A percentile compares a stretch with the other conserved stretches of the same genome.
phyloP scores from a whole-genome alignment of 2,329 filamentous ascomycete genomes.

The Ophiostoma sp. region DNA sequence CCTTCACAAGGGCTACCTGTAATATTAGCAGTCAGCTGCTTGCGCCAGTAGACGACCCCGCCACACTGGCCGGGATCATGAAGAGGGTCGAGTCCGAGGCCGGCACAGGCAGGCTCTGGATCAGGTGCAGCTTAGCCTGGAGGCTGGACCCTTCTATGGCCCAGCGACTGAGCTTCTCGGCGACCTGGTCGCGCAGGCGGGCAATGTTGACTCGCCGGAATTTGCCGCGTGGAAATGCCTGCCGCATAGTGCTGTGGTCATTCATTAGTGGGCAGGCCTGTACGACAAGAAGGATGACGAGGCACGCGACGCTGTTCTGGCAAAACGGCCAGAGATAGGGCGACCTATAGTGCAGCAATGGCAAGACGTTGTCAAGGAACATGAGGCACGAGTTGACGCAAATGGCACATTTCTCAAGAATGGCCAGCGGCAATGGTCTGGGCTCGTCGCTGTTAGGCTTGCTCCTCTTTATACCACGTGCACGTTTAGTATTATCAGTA shows the following conservation, averaged over 20 bases:
- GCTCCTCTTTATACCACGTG: too few relatives aligned
- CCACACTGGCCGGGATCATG: not conserved
- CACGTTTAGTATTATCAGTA: too few relatives aligned
- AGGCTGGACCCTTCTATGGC: slow-evolving; percentile 35
- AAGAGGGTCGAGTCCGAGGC: not conserved
- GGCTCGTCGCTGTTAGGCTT: too few relatives aligned
- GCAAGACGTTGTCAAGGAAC: slow-evolving; percentile 35
- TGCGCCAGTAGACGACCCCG: too few relatives aligned
- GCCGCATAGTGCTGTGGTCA: not conserved
- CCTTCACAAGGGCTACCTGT: too few relatives aligned
- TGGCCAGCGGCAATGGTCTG: slow-evolving; percentile 24
- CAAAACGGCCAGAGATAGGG: slow-evolving; percentile 38
- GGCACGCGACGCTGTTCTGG: slow-evolving; percentile 35
- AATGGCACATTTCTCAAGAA: slow-evolving; percentile 34
- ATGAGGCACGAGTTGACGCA: slow-evolving; percentile 36
- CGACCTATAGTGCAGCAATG: slow-evolving; percentile 36
- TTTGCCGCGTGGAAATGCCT: not conserved
- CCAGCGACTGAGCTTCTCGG: slow-evolving; percentile 33
- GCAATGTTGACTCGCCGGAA: slow-evolving; percentile 26
- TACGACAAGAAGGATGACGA: slow-evolving; percentile 35
- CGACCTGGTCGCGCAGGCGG: slow-evolving; percentile 31
- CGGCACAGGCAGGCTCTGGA: slow-evolving; percentile 24
- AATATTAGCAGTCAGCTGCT: too few relatives aligned
- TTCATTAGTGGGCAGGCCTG: slow-evolving; percentile 31
- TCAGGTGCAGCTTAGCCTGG: slow-evolving; percentile 26